Evolutionary conservation across 441 rosid genomes (phyloP).

Genomic region (Erodium texanum): DNA sequence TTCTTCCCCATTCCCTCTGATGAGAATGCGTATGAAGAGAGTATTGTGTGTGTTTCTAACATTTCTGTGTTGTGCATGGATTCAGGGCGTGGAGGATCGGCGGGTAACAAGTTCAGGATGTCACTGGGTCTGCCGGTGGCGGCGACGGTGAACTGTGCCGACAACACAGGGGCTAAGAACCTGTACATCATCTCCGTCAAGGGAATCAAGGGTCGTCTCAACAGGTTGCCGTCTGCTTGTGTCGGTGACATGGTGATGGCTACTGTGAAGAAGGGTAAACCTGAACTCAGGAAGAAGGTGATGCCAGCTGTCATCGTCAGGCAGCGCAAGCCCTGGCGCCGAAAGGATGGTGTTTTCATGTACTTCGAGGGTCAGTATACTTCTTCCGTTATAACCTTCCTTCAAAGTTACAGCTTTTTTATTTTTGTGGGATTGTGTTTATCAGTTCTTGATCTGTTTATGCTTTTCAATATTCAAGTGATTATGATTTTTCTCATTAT

Average conservation of each 20-base stretch:
- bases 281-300: neutral
- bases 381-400: no score
- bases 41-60: no score
- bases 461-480: neutral
- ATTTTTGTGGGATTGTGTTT: no score
- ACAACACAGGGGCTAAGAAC: constrained; percentile 5
- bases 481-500: no score
- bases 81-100: neutral
- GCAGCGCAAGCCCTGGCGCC: constrained; percentile 5
- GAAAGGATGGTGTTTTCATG: neutral
- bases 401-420: no score
- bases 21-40: no score
- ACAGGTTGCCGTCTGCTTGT: neutral
- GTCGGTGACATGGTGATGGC: constrained; percentile 5
- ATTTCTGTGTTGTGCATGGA: neutral
- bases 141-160: neutral
- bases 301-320: constrained; percentile 5
- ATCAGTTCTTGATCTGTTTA: neutral
- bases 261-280: neutral
- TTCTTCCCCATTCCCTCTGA: no score
- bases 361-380: neutral
- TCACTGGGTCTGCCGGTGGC: neutral
- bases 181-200: neutral
- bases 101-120: neutral
- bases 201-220: constrained; percentile 6